Evolutionary conservation across 2,329 filamentous ascomycete species (phyloP).

Genomic region (Thielaviopsis euricoi): DNA sequence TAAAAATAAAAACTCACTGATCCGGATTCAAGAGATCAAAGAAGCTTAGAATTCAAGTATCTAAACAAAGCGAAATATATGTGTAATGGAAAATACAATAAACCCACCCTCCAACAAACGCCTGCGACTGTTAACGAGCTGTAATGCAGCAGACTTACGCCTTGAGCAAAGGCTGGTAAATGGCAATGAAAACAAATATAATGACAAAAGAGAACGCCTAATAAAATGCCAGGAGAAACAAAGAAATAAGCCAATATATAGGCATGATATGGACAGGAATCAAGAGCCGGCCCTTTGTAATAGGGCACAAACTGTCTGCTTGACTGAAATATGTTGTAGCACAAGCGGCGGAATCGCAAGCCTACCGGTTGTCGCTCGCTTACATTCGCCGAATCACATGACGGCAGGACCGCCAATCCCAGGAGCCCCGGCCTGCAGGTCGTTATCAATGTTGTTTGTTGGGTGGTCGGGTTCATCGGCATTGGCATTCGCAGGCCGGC

Average conservation of each 20-base stretch:
- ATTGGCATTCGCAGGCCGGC: slow-evolving; percentile 27
- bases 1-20: too few species aligned
- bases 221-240: neutral
- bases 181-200: neutral
- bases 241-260: neutral
- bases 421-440: slow-evolving; percentile 38
- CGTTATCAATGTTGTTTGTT: slow-evolving; percentile 40
- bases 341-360: neutral
- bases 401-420: slow-evolving; percentile 3
- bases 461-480: slow-evolving; percentile 16
- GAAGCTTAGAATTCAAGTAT: neutral
- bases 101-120: neutral
- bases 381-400: neutral
- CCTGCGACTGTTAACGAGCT: neutral
- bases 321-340: neutral
- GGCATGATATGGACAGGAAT: neutral
- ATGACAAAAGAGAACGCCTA: neutral
- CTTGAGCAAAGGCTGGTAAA: neutral
- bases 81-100: neutral
- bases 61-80: neutral
- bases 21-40: neutral
- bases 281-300: neutral
- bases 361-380: neutral
- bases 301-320: neutral
- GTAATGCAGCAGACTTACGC: neutral